Evolutionary conservation across 2,329 filamentous ascomycete species (phyloP).

Genomic region (Fusarium circinatum): DNA sequence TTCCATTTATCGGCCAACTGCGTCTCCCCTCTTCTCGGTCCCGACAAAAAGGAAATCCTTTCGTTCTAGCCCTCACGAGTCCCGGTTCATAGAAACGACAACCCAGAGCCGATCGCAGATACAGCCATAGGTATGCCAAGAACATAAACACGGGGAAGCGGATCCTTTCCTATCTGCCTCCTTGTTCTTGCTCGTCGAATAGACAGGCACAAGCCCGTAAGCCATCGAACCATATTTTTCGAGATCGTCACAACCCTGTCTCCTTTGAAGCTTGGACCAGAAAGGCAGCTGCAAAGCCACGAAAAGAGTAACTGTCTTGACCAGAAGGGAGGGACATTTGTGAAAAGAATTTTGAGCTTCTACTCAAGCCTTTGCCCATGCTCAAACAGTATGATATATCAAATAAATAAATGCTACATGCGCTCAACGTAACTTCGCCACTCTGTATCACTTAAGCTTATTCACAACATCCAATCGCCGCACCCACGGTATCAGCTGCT

Average conservation of each 20-base stretch:
- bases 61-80: neutral
- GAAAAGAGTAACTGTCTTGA: neutral
- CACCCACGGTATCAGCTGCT: conserved; percentile 3
- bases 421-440: conserved; percentile 9
- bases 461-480: neutral
- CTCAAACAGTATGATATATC: neutral
- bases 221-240: conserved; percentile 21
- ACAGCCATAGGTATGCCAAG: conserved; percentile 19
- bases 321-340: neutral
- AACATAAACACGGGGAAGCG: conserved; percentile 27
- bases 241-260: conserved; percentile 3
- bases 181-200: neutral
- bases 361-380: conserved; percentile 5
- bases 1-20: conserved; percentile 12
- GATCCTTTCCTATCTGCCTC: conserved; percentile 18
- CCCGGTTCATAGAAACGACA: neutral
- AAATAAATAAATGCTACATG: conserved; percentile 12
- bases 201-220: conserved; percentile 19
- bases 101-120: conserved; percentile 7
- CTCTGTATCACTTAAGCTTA: conserved; percentile 10
- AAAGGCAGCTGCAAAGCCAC: conserved; percentile 29
- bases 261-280: conserved; percentile 17
- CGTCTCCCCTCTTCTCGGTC: conserved; percentile 21
- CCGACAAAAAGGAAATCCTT: conserved; percentile 8
- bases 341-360: neutral